Evolutionary conservation across 2,329 filamentous ascomycete species (phyloP).

Genomic region (Gaeumannomyces sp.): DNA sequence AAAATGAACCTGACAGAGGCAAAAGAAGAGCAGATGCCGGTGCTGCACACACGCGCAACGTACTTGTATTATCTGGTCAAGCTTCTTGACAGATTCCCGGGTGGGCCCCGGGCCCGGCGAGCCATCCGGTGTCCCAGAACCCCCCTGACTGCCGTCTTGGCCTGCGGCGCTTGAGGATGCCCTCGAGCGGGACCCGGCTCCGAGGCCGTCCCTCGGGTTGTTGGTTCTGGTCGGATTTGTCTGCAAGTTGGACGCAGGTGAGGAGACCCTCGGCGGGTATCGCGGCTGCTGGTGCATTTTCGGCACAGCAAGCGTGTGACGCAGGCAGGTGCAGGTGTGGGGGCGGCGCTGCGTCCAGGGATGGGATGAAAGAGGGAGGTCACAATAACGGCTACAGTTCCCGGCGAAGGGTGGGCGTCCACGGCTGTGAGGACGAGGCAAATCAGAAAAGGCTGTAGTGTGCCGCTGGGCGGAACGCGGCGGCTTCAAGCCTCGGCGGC

Average conservation of each 20-base stretch:
- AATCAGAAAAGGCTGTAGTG: background rate
- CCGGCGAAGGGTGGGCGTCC: background rate
- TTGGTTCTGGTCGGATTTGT: conserved; percentile 68
- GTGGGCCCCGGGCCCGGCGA: conserved; percentile 40
- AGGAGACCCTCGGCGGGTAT: conserved; percentile 63
- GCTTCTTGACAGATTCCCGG: conserved; percentile 66
- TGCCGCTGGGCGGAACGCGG: background rate
- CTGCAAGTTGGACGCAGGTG: conserved; percentile 65
- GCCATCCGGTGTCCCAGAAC: conserved; percentile 40
- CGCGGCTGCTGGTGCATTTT: conserved; percentile 88
- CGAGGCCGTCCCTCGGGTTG: conserved; percentile 60
- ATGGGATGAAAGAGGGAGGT: background rate
- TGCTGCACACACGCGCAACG: conserved; percentile 9
- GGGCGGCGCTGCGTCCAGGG: conserved; percentile 11
- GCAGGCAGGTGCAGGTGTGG: conserved; percentile 7
- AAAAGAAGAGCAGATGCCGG: background rate
- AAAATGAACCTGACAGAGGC: background rate
- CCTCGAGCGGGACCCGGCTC: conserved; percentile 32
- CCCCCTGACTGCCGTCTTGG: conserved; percentile 33
- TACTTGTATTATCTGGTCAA: conserved; percentile 92
- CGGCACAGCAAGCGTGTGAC: conserved; percentile 19
- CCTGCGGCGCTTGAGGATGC: conserved; percentile 36
- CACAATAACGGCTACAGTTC: background rate
- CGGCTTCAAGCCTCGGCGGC: background rate
- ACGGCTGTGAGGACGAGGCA: background rate